Base-by-base conservation (phyloP, 768 basidiomycete species). In the Russula abietina region DNA sequence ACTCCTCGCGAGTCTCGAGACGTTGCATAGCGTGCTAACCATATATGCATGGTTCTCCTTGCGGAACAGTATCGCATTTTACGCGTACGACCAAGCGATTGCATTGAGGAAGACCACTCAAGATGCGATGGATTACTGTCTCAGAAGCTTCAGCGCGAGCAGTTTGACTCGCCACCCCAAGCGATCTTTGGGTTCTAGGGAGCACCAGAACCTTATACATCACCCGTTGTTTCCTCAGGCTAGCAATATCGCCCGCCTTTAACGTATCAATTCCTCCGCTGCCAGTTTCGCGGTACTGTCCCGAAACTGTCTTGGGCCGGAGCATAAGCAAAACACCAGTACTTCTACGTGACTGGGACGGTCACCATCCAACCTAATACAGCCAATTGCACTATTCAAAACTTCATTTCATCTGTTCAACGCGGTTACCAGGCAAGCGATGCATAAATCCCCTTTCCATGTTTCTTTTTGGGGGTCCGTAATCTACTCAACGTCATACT, bases 21-120 rank as follows among this genome's bases (percentile, higher is more conserved):
- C 80, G 6, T 74, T 91, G 63, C 93, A 99, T 74, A 88, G 87
- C 69, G 75, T 83, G 33, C 69, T 92, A 32, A 85, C 87, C 16
- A 68, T 88, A 24, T 98, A 98, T 73, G 76, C 93, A 54, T 99
- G 96, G 96, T 78, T 94, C 66, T 78, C 80, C 22, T 86, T 83
- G 71, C 86, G 94, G 43, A 79, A 83, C 61, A 78, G 83, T 0
- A 77, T 91, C 57, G 78, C 85, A 9, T 98, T 89, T 71, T 73
- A 80, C 4, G 78, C 88, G n/a, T 75, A 79, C 36, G 71, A 75
- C 7, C 72, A 75, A 30, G 88, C 85, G 1, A 66, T 73, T 14
- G 74, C 70, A 17, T 69, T 91, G 50, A 91, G 93, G 71, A 70
- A 70, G 14, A 75, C 87, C 30, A 76, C 86, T 8, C 91, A 96